phyloP scores from a whole-genome alignment of 2,329 filamentous ascomycete genomes.

The Xylariales sp. region DNA sequence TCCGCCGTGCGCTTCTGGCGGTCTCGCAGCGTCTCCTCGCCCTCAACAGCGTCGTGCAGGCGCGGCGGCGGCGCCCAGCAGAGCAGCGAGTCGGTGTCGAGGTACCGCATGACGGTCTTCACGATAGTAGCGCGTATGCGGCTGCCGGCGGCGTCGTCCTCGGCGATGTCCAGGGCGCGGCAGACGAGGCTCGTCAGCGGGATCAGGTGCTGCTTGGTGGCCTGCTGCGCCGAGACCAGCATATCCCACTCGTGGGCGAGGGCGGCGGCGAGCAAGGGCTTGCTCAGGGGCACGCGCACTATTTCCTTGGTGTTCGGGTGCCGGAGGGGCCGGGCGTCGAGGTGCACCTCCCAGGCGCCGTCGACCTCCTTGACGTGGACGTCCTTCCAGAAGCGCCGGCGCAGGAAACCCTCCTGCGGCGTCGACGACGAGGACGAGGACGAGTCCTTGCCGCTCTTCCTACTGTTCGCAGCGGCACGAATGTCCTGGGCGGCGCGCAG shows the following conservation, averaged over 20 bases:
- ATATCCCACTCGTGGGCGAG: slow-evolving; percentile 93
- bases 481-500: slow-evolving; percentile 48
- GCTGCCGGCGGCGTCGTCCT: slow-evolving; percentile 20
- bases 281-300: slow-evolving; percentile 67
- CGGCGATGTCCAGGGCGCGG: slow-evolving; percentile 75
- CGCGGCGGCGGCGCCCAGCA: slow-evolving; percentile 71
- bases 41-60: slow-evolving; percentile 41
- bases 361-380: slow-evolving; percentile 65
- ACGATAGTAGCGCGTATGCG: slow-evolving; percentile 61
- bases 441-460: slow-evolving; percentile 14
- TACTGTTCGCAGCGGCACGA: slow-evolving; percentile 26
- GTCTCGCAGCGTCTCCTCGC: slow-evolving; percentile 60
- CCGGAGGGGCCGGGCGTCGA: slow-evolving; percentile 76
- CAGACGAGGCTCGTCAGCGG: slow-evolving; percentile 83
- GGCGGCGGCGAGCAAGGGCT: slow-evolving; percentile 76
- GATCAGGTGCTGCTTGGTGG: slow-evolving; percentile 80
- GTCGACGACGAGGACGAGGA: slow-evolving; percentile 1
- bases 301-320: slow-evolving; percentile 69
- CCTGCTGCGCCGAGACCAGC: slow-evolving; percentile 76
- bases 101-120: slow-evolving; percentile 71
- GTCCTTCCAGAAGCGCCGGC: slow-evolving; percentile 85
- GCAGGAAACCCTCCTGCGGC: slow-evolving; percentile 24
- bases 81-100: slow-evolving; percentile 87
- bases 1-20: slow-evolving; percentile 67
- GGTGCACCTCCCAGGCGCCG: slow-evolving; percentile 59